These are phyloP conservation scores for Phaffia tasmanica DNA, from an alignment of 768 basidiomycete species.

Conservation along the genomic window DNA sequence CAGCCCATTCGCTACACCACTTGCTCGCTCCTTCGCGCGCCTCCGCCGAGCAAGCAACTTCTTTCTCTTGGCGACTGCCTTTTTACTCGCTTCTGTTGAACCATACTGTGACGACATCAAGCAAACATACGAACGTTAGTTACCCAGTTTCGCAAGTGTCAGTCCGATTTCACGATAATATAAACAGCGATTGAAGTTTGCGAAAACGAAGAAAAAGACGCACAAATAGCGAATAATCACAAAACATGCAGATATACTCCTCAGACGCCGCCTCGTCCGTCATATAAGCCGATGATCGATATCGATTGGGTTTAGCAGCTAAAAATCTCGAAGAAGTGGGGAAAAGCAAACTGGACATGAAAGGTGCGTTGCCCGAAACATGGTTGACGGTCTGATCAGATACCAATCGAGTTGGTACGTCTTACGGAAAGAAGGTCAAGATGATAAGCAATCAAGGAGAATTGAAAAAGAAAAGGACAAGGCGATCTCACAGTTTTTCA, in stretches of 20 bases:
- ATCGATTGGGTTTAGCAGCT: constrained; percentile 29
- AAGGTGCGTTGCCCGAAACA: constrained; percentile 26
- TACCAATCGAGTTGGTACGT: not conserved
- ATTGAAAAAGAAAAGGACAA: constrained; percentile 56
- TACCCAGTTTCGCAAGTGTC: no score
- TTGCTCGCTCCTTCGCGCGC: constrained; percentile 59
- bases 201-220: no score
- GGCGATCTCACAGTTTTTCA: constrained; percentile 75
- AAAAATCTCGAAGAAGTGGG: constrained; percentile 36
- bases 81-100: constrained; percentile 54
- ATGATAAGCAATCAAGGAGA: no score
- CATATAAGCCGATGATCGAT: constrained; percentile 20
- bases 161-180: no score
- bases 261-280: constrained; percentile 51
- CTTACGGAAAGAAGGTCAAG: no score
- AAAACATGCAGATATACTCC: constrained; percentile 90
- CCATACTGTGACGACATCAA: constrained; percentile 45
- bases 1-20: constrained; percentile 46
- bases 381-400: not conserved
- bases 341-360: constrained; percentile 30
- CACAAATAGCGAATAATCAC: constrained; percentile 74
- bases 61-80: constrained; percentile 60
- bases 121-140: no score
- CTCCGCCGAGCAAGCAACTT: constrained; percentile 61
- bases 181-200: no score